Percentiles rank a stretch among this genome's conserved stretches.
Conservation (phyloP, 2,329 filamentous ascomycete genomes). For the Ophiocordyceps sinensis region DNA sequence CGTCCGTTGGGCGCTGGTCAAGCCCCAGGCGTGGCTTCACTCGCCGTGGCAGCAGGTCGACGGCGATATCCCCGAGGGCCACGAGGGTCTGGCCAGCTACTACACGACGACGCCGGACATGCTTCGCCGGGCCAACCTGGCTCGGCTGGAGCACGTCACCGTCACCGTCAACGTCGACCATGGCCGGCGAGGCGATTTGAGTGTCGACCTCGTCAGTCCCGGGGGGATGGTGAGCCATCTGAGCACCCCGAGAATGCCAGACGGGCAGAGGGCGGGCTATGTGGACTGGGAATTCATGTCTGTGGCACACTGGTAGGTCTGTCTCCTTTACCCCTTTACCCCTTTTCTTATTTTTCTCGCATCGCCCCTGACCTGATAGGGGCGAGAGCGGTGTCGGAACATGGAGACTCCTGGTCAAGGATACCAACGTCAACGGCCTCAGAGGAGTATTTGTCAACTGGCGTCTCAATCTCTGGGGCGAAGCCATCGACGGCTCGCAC, state of each 20-base stretch:
- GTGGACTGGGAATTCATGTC: constrained; percentile 98
- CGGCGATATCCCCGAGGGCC: constrained; percentile 70
- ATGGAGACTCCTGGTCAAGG: constrained; percentile 85
- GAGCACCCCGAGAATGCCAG: constrained; percentile 56
- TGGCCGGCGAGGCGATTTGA: constrained; percentile 74
- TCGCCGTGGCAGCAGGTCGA: constrained; percentile 91
- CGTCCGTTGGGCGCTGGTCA: constrained; percentile 74
- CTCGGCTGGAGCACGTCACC: constrained; percentile 83
- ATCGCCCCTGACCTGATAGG: constrained; percentile 39
- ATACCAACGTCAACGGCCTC: constrained; percentile 65
- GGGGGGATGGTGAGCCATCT: constrained; percentile 70
- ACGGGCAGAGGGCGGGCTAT: constrained; percentile 57
- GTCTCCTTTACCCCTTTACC: neutral
- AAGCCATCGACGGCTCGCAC: constrained; percentile 61
- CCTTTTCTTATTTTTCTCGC: too few relatives aligned
- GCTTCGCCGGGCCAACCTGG: constrained; percentile 70
- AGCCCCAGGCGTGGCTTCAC: constrained; percentile 89
- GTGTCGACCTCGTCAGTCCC: constrained; percentile 81
- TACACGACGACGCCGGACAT: constrained; percentile 74
- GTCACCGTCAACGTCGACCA: constrained; percentile 96
- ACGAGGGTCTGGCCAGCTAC: constrained; percentile 61
- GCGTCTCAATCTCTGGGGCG: constrained; percentile 89
- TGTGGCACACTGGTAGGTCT: constrained; percentile 76
- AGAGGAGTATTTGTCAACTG: constrained; percentile 76
- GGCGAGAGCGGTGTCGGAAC: constrained; percentile 76